Percentiles rank a stretch among this genome's conserved stretches.
Evolutionary conservation across 768 basidiomycete genomes (phyloP).

Genomic region (Ramaria rubella): DNA sequence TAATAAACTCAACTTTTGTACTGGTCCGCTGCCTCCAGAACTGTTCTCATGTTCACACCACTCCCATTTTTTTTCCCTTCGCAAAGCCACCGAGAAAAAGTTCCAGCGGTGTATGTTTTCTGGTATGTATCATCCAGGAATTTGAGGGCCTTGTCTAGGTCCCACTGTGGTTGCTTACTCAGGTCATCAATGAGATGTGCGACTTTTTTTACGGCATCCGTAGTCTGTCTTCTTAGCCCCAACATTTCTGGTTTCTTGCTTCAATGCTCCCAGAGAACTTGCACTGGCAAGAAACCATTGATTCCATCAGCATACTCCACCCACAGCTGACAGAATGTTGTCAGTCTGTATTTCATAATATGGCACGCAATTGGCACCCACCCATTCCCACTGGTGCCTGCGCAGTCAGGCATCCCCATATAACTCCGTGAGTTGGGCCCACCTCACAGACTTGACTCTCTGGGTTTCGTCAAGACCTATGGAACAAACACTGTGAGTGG

Average conservation of each 20-base stretch:
- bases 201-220: constrained; percentile 19
- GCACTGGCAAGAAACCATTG: constrained; percentile 21
- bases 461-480: too few relatives aligned
- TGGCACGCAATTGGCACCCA: constrained; percentile 18
- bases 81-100: not conserved
- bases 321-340: constrained; percentile 22
- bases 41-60: not conserved
- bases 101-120: not conserved
- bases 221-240: too few relatives aligned
- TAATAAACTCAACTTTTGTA: not conserved
- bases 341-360: constrained; percentile 18
- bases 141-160: constrained; percentile 15
- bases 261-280: constrained; percentile 8
- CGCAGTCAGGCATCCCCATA: not conserved
- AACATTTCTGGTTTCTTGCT: constrained; percentile 18
- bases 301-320: constrained; percentile 23
- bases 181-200: constrained; percentile 20
- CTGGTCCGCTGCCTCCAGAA: not conserved
- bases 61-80: not conserved
- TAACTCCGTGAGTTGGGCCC: not conserved
- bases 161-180: constrained; percentile 18
- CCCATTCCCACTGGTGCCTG: constrained; percentile 23
- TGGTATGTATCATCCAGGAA: constrained; percentile 21
- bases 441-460: not conserved
- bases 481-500: not conserved